Conservation (phyloP, 805 yeast species). For the Scheffersomyces ergatensis region DNA sequence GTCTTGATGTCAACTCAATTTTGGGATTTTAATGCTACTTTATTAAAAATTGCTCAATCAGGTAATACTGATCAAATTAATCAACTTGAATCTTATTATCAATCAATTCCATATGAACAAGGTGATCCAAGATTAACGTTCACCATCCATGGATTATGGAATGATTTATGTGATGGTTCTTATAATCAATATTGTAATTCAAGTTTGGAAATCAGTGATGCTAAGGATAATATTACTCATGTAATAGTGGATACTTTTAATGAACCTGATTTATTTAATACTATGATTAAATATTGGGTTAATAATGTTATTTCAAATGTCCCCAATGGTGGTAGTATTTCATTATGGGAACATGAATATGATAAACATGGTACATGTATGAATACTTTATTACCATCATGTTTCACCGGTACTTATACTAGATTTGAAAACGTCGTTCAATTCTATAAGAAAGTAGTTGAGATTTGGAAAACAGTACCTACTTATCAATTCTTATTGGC, state of each 20-base stretch:
- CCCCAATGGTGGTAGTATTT: constrained; percentile 13
- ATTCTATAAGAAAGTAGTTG: constrained; percentile 25
- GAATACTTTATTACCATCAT: constrained; percentile 32
- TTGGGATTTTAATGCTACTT: constrained; percentile 23
- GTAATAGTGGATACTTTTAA: constrained; percentile 23
- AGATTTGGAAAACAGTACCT: constrained; percentile 26
- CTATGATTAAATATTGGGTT: constrained; percentile 31
- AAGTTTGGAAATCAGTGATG: constrained; percentile 24
- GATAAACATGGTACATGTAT: constrained; percentile 46
- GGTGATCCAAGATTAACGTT: constrained; percentile 15
- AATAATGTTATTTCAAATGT: constrained; percentile 10
- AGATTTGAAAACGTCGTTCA: constrained; percentile 26
- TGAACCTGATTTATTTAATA: constrained; percentile 21
- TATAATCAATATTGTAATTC: constrained; percentile 37
- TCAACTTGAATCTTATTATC: constrained; percentile 1
- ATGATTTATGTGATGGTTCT: constrained; percentile 40
- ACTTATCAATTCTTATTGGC: constrained; percentile 33
- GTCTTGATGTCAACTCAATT: constrained; percentile 41
- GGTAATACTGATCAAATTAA: constrained; percentile 1
- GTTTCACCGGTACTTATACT: constrained; percentile 24
- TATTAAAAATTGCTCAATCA: constrained; percentile 7
- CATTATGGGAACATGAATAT: constrained; percentile 42
- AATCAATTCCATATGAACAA: constrained; percentile 13
- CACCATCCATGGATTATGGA: constrained; percentile 47
- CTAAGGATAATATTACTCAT: constrained; percentile 15